Conservation (phyloP, 805 yeast species). For the Cyberlindnera maritima region DNA sequence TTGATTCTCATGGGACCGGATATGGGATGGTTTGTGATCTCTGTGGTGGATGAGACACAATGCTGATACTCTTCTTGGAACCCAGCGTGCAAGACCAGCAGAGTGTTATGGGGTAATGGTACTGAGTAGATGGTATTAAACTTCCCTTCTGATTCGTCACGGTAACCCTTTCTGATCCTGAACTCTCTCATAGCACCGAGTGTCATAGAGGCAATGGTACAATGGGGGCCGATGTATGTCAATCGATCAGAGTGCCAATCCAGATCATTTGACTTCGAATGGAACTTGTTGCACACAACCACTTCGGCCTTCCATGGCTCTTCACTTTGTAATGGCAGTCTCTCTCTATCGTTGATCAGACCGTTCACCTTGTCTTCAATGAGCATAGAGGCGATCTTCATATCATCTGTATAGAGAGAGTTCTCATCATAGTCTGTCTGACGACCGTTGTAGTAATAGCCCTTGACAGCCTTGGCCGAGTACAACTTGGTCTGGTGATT, state of each 20-base stretch:
- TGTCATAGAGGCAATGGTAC: slow-evolving; percentile 63
- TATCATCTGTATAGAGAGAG: slow-evolving; percentile 36
- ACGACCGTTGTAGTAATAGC: slow-evolving; percentile 42
- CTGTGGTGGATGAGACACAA: slow-evolving; percentile 47
- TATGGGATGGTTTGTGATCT: slow-evolving; percentile 43
- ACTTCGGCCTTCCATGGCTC: slow-evolving; percentile 50
- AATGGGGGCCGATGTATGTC: slow-evolving; percentile 70
- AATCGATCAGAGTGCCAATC: slow-evolving; percentile 79
- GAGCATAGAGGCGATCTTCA: slow-evolving; percentile 39
- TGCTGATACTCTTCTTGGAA: slow-evolving; percentile 78
- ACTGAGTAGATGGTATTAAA: slow-evolving; percentile 42
- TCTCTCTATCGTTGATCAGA: slow-evolving; percentile 30
- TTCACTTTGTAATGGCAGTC: slow-evolving; percentile 37
- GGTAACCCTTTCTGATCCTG: slow-evolving; percentile 46
- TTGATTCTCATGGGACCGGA: slow-evolving; percentile 55
- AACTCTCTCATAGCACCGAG: slow-evolving; percentile 72
- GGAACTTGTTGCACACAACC: slow-evolving; percentile 57
- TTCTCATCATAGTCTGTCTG: slow-evolving; percentile 21
- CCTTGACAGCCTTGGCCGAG: slow-evolving; percentile 22
- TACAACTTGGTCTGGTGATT: slow-evolving; percentile 49
- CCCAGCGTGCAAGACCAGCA: slow-evolving; percentile 73
- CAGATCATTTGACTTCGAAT: slow-evolving; percentile 45
- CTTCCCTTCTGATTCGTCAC: slow-evolving; percentile 17
- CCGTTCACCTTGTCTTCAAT: slow-evolving; percentile 40
- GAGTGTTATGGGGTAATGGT: slow-evolving; percentile 67